Conservation (phyloP, 2,329 filamentous ascomycete genomes). For the Talaromyces piceae region DNA sequence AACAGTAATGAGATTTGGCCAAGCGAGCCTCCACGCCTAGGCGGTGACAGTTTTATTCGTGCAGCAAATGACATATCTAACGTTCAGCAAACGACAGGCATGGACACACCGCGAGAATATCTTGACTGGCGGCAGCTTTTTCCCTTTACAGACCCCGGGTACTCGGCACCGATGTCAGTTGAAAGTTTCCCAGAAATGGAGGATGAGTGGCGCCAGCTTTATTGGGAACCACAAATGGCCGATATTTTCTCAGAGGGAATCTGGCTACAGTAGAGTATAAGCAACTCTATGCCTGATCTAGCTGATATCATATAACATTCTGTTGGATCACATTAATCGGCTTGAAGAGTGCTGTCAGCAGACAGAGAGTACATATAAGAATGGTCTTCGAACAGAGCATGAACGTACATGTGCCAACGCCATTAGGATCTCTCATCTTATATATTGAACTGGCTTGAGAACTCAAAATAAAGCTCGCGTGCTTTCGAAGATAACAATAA, state of each 20-base stretch:
- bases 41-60: conserved; percentile 1
- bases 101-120: conserved; percentile 28
- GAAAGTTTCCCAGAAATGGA: conserved; percentile 35
- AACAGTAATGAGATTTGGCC: not conserved
- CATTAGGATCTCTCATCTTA: no score
- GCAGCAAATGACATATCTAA: conserved; percentile 8
- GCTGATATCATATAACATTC: no score
- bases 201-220: conserved; percentile 40
- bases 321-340: no score
- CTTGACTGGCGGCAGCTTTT: conserved; percentile 37
- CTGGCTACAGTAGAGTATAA: conserved; percentile 26
- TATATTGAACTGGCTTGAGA: no score
- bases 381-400: no score
- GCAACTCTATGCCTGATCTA: no score
- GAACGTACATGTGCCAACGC: no score
- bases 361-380: no score
- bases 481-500: no score
- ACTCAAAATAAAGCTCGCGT: no score
- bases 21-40: not conserved
- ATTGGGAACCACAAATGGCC: conserved; percentile 36
- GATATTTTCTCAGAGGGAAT: conserved; percentile 34
- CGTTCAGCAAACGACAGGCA: conserved; percentile 22
- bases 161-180: conserved; percentile 29
- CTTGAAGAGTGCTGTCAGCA: no score
- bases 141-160: conserved; percentile 32